These are phyloP conservation scores for Podila horticola DNA, from an alignment of 192 early-diverging fungal species.

Conservation along the genomic window DNA sequence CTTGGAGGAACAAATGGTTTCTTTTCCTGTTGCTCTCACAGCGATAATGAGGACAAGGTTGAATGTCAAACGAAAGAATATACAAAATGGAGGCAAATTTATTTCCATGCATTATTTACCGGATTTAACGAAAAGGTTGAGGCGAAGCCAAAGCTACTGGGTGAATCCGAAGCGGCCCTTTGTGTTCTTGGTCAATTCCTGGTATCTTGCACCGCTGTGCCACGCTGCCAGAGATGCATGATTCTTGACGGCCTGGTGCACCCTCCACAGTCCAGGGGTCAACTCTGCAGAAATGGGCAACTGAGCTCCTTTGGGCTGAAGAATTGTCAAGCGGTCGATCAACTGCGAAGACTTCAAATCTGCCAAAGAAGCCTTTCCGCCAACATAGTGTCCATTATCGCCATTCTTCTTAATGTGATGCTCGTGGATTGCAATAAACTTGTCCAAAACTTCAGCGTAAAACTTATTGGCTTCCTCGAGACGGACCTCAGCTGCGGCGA, in stretches of 20 bases:
- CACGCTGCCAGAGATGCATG: constrained; percentile 8
- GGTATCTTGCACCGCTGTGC: constrained; percentile 3
- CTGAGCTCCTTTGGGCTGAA: constrained; percentile 9
- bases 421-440: constrained; percentile 50
- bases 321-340: constrained; percentile 12
- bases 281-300: constrained; percentile 12
- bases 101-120: neutral
- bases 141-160: too few species aligned
- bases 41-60: neutral
- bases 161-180: neutral
- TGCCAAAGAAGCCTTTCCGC: constrained; percentile 48
- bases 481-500: constrained; percentile 13
- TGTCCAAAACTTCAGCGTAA: constrained; percentile 4
- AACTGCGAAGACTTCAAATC: constrained; percentile 41
- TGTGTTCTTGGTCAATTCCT: constrained; percentile 2
- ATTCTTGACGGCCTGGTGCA: constrained; percentile 5
- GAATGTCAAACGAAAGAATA: neutral
- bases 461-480: constrained; percentile 11
- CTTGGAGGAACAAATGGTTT: too few species aligned
- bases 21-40: too few species aligned
- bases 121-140: neutral
- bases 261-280: constrained; percentile 21
- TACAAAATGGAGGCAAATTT: neutral
- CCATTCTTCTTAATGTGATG: constrained; percentile 59
- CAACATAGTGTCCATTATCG: constrained; percentile 62